Conservation (phyloP, 1,139 yeast genomes). For the Lodderomyces metapsilosis region DNA sequence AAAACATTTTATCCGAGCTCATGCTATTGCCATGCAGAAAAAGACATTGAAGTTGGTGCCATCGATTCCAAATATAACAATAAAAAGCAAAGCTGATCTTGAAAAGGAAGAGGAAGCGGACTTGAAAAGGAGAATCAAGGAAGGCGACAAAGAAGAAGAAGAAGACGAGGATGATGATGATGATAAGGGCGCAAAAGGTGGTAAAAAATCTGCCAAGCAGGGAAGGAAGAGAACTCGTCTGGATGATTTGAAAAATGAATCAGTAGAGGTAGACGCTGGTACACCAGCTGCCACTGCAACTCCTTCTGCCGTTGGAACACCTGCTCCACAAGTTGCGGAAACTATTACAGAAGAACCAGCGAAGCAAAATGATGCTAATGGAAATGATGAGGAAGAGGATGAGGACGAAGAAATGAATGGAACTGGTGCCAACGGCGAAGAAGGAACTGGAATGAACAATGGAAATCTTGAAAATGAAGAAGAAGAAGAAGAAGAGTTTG, state of each 20-base stretch:
- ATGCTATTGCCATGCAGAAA: slow-evolving; percentile 95
- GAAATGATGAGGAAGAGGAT: slow-evolving; percentile 6
- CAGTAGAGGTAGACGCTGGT: slow-evolving; percentile 6
- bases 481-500: slow-evolving; percentile 59
- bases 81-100: slow-evolving; percentile 79
- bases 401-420: slow-evolving; percentile 6
- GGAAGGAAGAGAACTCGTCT: slow-evolving; percentile 44
- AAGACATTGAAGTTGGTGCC: slow-evolving; percentile 76
- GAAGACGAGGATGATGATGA: slow-evolving; percentile 40
- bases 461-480: slow-evolving; percentile 38
- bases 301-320: slow-evolving; percentile 10
- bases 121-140: slow-evolving; percentile 9
- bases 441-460: slow-evolving; percentile 19
- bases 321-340: not conserved
- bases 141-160: slow-evolving; percentile 36
- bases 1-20: slow-evolving; percentile 83
- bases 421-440: slow-evolving; percentile 21
- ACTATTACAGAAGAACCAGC: not conserved
- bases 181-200: slow-evolving; percentile 32
- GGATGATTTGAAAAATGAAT: slow-evolving; percentile 33
- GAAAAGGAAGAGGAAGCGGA: slow-evolving; percentile 65
- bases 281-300: slow-evolving; percentile 7
- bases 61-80: slow-evolving; percentile 80
- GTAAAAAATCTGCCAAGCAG: slow-evolving; percentile 40
- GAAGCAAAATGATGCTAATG: not conserved